These are phyloP conservation scores for Leptosphaerulina australis DNA, from an alignment of 2,329 filamentous ascomycete genomes.

Conservation along the genomic window DNA sequence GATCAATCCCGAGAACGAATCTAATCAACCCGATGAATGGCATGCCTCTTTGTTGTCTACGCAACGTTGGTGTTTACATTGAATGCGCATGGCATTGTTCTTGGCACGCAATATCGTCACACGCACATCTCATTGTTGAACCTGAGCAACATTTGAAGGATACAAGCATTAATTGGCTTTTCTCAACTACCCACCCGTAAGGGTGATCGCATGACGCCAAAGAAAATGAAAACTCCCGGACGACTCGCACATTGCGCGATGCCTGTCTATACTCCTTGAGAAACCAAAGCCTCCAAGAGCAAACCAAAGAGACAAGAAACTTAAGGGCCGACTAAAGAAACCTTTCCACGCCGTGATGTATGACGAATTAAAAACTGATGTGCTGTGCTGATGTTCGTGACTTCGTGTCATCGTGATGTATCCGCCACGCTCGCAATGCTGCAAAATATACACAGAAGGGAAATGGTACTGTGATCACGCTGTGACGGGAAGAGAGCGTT, in stretches of 20 bases:
- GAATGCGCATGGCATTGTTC: no score
- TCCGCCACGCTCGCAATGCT: slow-evolving; percentile 41
- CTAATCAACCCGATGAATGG: not conserved
- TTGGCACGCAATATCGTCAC: no score
- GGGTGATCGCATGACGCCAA: slow-evolving; percentile 13
- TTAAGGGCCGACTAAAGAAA: slow-evolving; percentile 17
- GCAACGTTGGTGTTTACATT: not conserved
- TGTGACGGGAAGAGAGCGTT: slow-evolving; percentile 5
- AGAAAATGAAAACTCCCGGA: slow-evolving; percentile 9
- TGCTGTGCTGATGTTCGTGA: slow-evolving; percentile 40
- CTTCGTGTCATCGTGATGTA: slow-evolving; percentile 46
- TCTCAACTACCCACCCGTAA: slow-evolving; percentile 20
- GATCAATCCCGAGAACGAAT: not conserved
- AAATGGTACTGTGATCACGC: slow-evolving; percentile 21
- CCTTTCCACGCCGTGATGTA: slow-evolving; percentile 19
- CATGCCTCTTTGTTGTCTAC: not conserved
- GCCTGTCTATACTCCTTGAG: slow-evolving; percentile 29
- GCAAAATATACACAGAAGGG: slow-evolving; percentile 39
- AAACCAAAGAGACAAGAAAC: slow-evolving; percentile 21
- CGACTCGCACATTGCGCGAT: slow-evolving; percentile 27
- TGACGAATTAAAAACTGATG: slow-evolving; percentile 29
- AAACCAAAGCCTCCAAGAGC: slow-evolving; percentile 16
- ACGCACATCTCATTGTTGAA: no score
- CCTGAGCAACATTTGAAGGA: no score
- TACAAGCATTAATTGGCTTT: slow-evolving; percentile 37